phyloP scores from a whole-genome alignment of 2,329 filamentous ascomycete species.

The Westerdykella sp. region DNA sequence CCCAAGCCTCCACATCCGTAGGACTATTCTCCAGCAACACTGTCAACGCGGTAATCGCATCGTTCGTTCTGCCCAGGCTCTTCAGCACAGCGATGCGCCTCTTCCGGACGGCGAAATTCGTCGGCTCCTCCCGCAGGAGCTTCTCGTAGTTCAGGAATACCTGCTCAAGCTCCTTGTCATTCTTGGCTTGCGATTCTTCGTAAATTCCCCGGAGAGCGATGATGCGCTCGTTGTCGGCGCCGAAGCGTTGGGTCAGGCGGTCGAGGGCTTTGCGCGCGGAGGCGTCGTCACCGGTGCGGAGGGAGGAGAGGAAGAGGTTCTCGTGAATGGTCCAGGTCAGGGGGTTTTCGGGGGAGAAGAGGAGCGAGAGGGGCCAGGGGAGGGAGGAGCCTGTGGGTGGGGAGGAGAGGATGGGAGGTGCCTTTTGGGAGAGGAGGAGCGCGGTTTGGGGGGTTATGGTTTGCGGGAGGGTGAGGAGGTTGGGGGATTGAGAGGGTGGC shows the following conservation, averaged over 20 bases:
- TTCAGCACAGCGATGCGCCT: constrained; percentile 73
- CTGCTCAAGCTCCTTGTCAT: constrained; percentile 57
- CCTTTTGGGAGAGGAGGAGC: constrained; percentile 45
- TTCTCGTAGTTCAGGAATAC: constrained; percentile 73
- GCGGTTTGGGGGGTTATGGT: constrained; percentile 35
- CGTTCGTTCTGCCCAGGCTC: constrained; percentile 61
- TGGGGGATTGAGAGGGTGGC: constrained; percentile 15
- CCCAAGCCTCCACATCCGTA: constrained; percentile 89
- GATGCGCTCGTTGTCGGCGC: constrained; percentile 74
- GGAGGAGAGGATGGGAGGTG: constrained; percentile 34
- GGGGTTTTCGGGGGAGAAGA: constrained; percentile 57
- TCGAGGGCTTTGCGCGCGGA: constrained; percentile 70
- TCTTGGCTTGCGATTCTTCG: constrained; percentile 72
- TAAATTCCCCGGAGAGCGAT: constrained; percentile 77
- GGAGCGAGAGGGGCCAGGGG: constrained; percentile 48
- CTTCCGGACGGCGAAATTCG: constrained; percentile 82
- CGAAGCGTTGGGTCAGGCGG: constrained; percentile 73
- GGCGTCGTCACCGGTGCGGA: constrained; percentile 76
- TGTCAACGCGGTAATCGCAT: constrained; percentile 69
- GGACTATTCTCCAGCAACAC: constrained; percentile 75
- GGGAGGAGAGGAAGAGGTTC: constrained; percentile 75
- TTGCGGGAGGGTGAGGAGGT: constrained; percentile 39
- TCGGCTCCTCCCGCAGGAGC: constrained; percentile 64
- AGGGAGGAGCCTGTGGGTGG: constrained; percentile 37
- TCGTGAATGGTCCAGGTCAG: constrained; percentile 83